Evolutionary conservation across 2,329 filamentous ascomycete species (phyloP), one percentile per base, ranked within the genome.

Genomic region (Neofusicoccum kwambonambiense): DNA sequence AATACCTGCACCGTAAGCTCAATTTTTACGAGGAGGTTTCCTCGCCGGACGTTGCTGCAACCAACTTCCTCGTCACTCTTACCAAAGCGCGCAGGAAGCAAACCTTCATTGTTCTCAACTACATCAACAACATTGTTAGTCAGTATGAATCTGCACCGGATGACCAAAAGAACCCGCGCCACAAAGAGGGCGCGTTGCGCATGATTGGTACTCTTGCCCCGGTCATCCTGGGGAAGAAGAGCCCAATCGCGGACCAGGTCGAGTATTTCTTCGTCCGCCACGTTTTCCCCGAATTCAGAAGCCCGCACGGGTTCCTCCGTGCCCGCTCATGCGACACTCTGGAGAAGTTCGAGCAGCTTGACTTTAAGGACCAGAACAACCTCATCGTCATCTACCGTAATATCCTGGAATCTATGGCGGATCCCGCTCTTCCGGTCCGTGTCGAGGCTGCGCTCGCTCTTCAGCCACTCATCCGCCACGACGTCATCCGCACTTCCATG

Each of bases 231-330:
- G 92, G 93, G 70, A 99, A 98, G 85, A 98, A 98, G 85, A 97
- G 93, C 74, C 95, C 95, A 1, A 97, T 99, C 69, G 95, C 94
- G 41, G 91, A 97, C 74, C 93, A 98, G 78, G 93, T 98, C 65
- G 95, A 99, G 78, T 97, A 97, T 78, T 99, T 99, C 84, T 90
- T 99, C 70, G 94, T 98, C 62, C 91, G 94, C 73, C 96, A 98
- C 74, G 95, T 99, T 65, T 98, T 99, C 83, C 95, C 95, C 52
- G 95, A 99, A 74, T 99, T 99, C 83, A 89, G 92, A 71, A 98
- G 92, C 79, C 84, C 88, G 13, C 91, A 96, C 74, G 95, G 94
- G 41, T 98, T 93, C 81, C 87, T 99, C 56, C 90, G 95, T 65
- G 95, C 95, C 39, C 90, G 95, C 69, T 95, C 95, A 69, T 99